A percentile compares a stretch with the other conserved stretches of the same genome.
phyloP scores from a whole-genome alignment of 2,329 filamentous ascomycete genomes.

The Lasiodiplodia theobromae region DNA sequence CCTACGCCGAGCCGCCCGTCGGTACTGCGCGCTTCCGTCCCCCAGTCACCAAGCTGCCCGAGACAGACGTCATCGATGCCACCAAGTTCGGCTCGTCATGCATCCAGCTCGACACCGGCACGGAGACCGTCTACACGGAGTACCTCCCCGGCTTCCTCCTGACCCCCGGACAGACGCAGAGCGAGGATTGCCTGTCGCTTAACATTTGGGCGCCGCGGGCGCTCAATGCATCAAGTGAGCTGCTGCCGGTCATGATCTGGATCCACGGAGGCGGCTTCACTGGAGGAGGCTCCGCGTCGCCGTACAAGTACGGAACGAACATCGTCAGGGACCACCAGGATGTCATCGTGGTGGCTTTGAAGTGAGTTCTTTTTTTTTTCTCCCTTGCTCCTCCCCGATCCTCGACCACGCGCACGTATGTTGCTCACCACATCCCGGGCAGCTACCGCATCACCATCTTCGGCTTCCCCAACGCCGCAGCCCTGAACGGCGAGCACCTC shows the following conservation, averaged over 20 bases:
- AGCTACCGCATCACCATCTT: slow-evolving; percentile 58
- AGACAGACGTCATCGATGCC: slow-evolving; percentile 33
- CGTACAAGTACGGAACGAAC: slow-evolving; percentile 46
- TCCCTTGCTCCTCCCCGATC: no score
- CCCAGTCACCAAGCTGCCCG: slow-evolving; percentile 33
- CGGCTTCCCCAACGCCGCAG: slow-evolving; percentile 44
- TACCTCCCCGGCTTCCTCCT: slow-evolving; percentile 36
- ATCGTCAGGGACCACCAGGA: slow-evolving; percentile 47
- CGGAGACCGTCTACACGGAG: slow-evolving; percentile 36
- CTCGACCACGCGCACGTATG: no score
- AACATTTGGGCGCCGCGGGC: slow-evolving; percentile 43
- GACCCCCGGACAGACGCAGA: slow-evolving; percentile 34
- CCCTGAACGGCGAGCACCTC: slow-evolving; percentile 43
- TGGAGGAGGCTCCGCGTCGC: slow-evolving; percentile 44
- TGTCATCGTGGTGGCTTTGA: slow-evolving; percentile 52
- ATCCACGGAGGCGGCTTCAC: slow-evolving; percentile 54
- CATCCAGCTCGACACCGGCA: slow-evolving; percentile 35
- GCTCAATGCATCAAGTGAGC: slow-evolving; percentile 32
- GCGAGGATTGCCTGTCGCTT: slow-evolving; percentile 43
- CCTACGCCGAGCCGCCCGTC: slow-evolving; percentile 27
- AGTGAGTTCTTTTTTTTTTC: no score
- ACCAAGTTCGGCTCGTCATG: slow-evolving; percentile 37
- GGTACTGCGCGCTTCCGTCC: slow-evolving; percentile 29
- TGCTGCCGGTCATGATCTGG: slow-evolving; percentile 50
- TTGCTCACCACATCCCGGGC: no score